A percentile compares a stretch with the other conserved stretches of the same genome.
Conservation (phyloP, 805 yeast species). For the Zygosaccharomyces bisporus region DNA sequence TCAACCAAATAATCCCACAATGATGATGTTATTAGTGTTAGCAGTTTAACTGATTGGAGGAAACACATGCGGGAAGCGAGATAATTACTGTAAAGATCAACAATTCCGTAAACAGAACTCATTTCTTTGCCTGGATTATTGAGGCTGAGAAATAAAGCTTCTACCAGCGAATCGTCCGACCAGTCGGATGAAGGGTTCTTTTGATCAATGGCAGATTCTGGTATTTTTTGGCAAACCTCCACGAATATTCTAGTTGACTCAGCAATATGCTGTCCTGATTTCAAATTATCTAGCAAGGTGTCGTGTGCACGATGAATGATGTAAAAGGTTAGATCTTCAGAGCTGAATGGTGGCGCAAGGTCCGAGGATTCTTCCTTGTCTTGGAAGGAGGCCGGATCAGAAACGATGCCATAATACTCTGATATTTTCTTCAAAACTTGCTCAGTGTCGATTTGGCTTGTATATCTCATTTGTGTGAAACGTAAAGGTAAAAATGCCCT, state of each 20-base stretch:
- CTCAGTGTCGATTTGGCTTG: slow-evolving; percentile 13
- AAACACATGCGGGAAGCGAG: slow-evolving; percentile 28
- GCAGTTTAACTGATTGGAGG: slow-evolving; percentile 22
- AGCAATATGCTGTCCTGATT: slow-evolving; percentile 22
- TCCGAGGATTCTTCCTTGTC: slow-evolving; percentile 18
- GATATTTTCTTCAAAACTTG: slow-evolving; percentile 32
- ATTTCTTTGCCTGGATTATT: slow-evolving; percentile 11
- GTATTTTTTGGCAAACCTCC: slow-evolving; percentile 44
- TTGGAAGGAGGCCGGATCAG: slow-evolving; percentile 15
- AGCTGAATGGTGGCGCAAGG: slow-evolving; percentile 38
- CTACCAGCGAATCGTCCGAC: slow-evolving; percentile 36
- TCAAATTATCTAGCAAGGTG: slow-evolving; percentile 26
- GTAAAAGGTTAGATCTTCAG: slow-evolving; percentile 44
- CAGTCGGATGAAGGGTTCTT: slow-evolving; percentile 23
- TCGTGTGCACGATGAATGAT: slow-evolving; percentile 35
- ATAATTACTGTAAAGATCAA: slow-evolving; percentile 32
- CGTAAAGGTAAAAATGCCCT: slow-evolving; percentile 57
- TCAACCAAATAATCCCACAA: slow-evolving; percentile 56
- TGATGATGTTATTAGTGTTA: slow-evolving; percentile 35
- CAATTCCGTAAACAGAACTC: slow-evolving; percentile 28
- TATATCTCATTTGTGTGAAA: slow-evolving; percentile 34
- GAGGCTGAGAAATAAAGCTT: slow-evolving; percentile 23
- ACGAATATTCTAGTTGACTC: slow-evolving; percentile 39
- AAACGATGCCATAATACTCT: slow-evolving; percentile 34
- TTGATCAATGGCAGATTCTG: slow-evolving; percentile 30